Conservation (phyloP, 495 filamentous ascomycete species). For the Penicillium lividum region DNA sequence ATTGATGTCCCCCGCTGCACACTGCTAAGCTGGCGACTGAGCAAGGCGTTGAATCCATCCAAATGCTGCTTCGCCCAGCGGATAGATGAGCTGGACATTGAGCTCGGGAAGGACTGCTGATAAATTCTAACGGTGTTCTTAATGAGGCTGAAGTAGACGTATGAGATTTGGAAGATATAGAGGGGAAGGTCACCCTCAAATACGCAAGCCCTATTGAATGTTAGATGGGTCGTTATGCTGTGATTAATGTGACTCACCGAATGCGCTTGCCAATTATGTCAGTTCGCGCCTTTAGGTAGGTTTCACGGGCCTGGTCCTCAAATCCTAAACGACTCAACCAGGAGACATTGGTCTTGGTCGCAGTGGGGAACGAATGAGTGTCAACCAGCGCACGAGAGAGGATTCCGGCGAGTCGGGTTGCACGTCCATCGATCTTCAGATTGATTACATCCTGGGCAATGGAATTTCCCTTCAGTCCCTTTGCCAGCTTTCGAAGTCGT, state of each 20-base stretch:
- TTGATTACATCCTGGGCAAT: slow-evolving; percentile 87
- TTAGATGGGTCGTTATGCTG: slow-evolving; percentile 27
- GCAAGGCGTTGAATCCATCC: slow-evolving; percentile 81
- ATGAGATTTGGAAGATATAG: slow-evolving; percentile 95
- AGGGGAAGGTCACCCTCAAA: slow-evolving; percentile 89
- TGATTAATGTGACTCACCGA: slow-evolving; percentile 56
- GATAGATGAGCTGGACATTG: slow-evolving; percentile 88
- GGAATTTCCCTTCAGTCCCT: slow-evolving; percentile 76
- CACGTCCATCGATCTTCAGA: slow-evolving; percentile 85
- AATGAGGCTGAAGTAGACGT: slow-evolving; percentile 93
- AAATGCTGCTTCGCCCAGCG: slow-evolving; percentile 95
- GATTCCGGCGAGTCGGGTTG: slow-evolving; percentile 71
- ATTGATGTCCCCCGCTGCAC: slow-evolving; percentile 66
- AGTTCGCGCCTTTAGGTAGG: slow-evolving; percentile 76
- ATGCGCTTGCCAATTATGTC: slow-evolving; percentile 76
- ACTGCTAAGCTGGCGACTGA: slow-evolving; percentile 80
- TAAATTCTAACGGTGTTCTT: slow-evolving; percentile 87
- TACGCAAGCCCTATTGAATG: slow-evolving; percentile 69
- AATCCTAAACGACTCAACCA: slow-evolving; percentile 87
- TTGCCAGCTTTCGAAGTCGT: slow-evolving; percentile 74
- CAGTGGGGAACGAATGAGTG: slow-evolving; percentile 66
- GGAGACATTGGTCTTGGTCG: slow-evolving; percentile 71
- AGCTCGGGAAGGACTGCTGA: slow-evolving; percentile 81
- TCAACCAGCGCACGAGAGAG: slow-evolving; percentile 74
- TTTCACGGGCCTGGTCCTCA: slow-evolving; percentile 83